Conservation (phyloP, 371 early-diverging fungal genomes). For the Apophysomyces sp. region DNA sequence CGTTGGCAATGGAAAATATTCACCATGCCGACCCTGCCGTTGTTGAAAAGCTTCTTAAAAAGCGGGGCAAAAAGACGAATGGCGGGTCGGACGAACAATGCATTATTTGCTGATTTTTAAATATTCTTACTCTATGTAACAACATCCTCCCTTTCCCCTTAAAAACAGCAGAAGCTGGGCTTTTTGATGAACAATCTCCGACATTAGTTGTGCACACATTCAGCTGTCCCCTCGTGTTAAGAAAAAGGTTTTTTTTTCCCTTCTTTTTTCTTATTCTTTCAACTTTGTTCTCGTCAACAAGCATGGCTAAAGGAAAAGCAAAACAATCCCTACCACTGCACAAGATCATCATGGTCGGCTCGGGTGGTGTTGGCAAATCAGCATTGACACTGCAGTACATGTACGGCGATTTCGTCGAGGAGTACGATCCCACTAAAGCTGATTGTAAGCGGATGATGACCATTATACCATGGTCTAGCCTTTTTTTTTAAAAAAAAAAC, state of each 20-base stretch:
- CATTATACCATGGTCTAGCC: not conserved
- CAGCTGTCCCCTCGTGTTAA: no score
- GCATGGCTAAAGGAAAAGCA: constrained; percentile 43
- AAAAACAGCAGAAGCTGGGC: no score
- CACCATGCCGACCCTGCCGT: constrained; percentile 18
- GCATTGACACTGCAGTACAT: constrained; percentile 89
- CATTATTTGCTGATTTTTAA: constrained; percentile 14
- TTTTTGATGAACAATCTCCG: no score
- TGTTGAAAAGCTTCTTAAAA: constrained; percentile 17
- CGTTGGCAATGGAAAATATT: constrained; percentile 21
- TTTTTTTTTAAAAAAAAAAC: no score
- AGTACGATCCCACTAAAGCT: constrained; percentile 96
- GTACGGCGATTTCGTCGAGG: constrained; percentile 94
- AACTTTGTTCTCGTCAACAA: not conserved
- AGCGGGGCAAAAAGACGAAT: constrained; percentile 10
- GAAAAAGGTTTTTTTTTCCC: no score
- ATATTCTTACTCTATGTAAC: not conserved
- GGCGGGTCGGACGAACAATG: constrained; percentile 19
- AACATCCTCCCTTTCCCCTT: not conserved
- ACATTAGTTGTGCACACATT: no score
- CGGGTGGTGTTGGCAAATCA: constrained; percentile 95
- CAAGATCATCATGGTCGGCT: constrained; percentile 92
- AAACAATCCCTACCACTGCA: constrained; percentile 75
- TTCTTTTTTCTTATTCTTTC: not conserved
- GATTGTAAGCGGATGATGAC: constrained; percentile 56